These are phyloP conservation scores for Myriangium duriaei DNA, from an alignment of 2,329 filamentous ascomycete genomes.

Conservation along the genomic window DNA sequence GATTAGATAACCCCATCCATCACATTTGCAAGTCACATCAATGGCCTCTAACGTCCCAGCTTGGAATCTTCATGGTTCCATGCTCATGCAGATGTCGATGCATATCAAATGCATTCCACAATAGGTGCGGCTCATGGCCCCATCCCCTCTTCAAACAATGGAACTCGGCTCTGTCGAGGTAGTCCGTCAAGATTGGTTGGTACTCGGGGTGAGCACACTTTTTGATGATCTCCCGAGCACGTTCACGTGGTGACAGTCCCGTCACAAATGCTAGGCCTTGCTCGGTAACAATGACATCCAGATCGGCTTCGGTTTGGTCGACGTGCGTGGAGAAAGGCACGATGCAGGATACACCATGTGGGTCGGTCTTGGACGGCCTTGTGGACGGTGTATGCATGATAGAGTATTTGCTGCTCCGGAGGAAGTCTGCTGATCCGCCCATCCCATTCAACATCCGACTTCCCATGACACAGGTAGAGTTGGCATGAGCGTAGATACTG, in stretches of 20 bases:
- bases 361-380: slow-evolving; percentile 69
- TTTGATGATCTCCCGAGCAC: slow-evolving; percentile 72
- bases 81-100: slow-evolving; percentile 71
- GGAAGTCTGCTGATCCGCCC: slow-evolving; percentile 70
- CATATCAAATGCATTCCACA: slow-evolving; percentile 82
- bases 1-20: too few species aligned
- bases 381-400: slow-evolving; percentile 90
- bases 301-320: slow-evolving; percentile 85
- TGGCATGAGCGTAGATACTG: slow-evolving; percentile 89
- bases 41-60: slow-evolving; percentile 34
- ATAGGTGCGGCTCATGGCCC: slow-evolving; percentile 80
- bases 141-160: slow-evolving; percentile 76
- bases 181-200: slow-evolving; percentile 66
- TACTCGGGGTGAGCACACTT: slow-evolving; percentile 82
- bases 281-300: slow-evolving; percentile 74
- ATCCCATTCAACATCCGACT: slow-evolving; percentile 78
- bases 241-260: slow-evolving; percentile 65
- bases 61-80: slow-evolving; percentile 77
- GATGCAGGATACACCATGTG: slow-evolving; percentile 70
- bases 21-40: too few species aligned
- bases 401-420: slow-evolving; percentile 66
- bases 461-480: slow-evolving; percentile 82
- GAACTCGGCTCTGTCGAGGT: slow-evolving; percentile 75
- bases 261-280: slow-evolving; percentile 75
- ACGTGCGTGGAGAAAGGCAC: slow-evolving; percentile 91